Conservation (phyloP, 2,329 filamentous ascomycete species). For the Botrytis tulipae region DNA sequence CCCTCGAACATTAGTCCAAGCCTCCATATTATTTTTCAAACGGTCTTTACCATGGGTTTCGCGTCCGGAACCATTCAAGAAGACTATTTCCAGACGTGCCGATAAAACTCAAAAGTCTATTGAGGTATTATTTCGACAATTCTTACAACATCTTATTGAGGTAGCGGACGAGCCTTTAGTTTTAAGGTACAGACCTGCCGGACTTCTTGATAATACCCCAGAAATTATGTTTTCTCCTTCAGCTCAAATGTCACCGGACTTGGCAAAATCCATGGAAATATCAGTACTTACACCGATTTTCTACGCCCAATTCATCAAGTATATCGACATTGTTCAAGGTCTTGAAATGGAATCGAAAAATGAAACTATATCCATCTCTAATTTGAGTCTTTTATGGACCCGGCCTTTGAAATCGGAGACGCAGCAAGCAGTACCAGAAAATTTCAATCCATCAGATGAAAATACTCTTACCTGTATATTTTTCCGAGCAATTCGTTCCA, state of each 20-base stretch:
- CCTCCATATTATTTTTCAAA: constrained; percentile 54
- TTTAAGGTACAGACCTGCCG: constrained; percentile 55
- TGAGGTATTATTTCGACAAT: constrained; percentile 49
- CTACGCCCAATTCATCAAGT: constrained; percentile 64
- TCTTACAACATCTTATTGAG: constrained; percentile 51
- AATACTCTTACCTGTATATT: background rate
- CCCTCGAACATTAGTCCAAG: constrained; percentile 63
- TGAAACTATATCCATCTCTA: background rate
- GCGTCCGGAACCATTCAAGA: constrained; percentile 58
- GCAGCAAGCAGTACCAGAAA: background rate
- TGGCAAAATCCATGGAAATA: constrained; percentile 47
- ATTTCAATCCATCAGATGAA: background rate
- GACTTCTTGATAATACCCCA: constrained; percentile 42
- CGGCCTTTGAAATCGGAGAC: background rate
- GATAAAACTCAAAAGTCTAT: constrained; percentile 49
- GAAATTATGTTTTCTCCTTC: constrained; percentile 43
- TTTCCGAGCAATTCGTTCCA: background rate
- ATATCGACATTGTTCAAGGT: constrained; percentile 41
- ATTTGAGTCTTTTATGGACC: constrained; percentile 2
- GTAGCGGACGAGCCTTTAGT: constrained; percentile 45
- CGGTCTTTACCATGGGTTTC: constrained; percentile 62
- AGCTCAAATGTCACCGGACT: constrained; percentile 26
- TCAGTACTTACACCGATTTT: constrained; percentile 63
- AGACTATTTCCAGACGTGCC: constrained; percentile 54
- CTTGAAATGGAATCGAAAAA: background rate